A percentile compares a stretch with the other conserved stretches of the same genome.
These are phyloP conservation scores for Tetrapisispora nanseiensis DNA, from an alignment of 805 yeast genomes.

Conservation along the genomic window DNA sequence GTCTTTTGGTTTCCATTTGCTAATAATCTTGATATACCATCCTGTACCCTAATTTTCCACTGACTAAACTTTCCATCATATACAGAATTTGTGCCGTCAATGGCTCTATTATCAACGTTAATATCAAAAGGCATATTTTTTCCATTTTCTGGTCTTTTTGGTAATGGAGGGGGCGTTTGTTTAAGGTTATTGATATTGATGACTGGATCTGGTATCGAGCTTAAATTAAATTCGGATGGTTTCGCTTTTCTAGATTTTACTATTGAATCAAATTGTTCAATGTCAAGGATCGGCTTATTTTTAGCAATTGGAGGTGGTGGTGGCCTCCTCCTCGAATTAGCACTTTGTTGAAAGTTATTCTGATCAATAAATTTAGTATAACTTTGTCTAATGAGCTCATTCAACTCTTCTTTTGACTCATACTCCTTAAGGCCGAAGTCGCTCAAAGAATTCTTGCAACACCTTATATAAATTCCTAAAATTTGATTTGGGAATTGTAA, in stretches of 20 bases:
- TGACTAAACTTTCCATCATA: slow-evolving; percentile 42
- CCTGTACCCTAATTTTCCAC: slow-evolving; percentile 47
- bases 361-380: slow-evolving; percentile 4
- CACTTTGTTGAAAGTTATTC: background rate
- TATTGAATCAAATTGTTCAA: background rate
- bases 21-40: slow-evolving; percentile 27
- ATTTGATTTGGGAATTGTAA: slow-evolving; percentile 51
- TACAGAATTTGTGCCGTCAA: slow-evolving; percentile 18
- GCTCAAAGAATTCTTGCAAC: slow-evolving; percentile 62
- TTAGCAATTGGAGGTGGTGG: slow-evolving; percentile 27
- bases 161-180: slow-evolving; percentile 13
- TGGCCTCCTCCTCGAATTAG: slow-evolving; percentile 5
- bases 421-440: slow-evolving; percentile 34
- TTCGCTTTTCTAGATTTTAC: background rate
- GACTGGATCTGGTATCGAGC: background rate
- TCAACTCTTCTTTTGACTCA: slow-evolving; percentile 25
- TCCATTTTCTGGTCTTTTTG: slow-evolving; percentile 18
- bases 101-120: slow-evolving; percentile 2
- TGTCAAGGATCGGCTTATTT: slow-evolving; percentile 10
- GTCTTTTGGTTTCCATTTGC: slow-evolving; percentile 5
- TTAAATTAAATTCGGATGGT: background rate
- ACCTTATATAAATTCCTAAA: slow-evolving; percentile 69
- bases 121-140: background rate
- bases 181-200: background rate
- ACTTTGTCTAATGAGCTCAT: slow-evolving; percentile 13